Percentiles rank a stretch among this genome's conserved stretches.
Evolutionary conservation across 2,329 filamentous ascomycete genomes (phyloP).

Genomic region (Penicillium sp.): DNA sequence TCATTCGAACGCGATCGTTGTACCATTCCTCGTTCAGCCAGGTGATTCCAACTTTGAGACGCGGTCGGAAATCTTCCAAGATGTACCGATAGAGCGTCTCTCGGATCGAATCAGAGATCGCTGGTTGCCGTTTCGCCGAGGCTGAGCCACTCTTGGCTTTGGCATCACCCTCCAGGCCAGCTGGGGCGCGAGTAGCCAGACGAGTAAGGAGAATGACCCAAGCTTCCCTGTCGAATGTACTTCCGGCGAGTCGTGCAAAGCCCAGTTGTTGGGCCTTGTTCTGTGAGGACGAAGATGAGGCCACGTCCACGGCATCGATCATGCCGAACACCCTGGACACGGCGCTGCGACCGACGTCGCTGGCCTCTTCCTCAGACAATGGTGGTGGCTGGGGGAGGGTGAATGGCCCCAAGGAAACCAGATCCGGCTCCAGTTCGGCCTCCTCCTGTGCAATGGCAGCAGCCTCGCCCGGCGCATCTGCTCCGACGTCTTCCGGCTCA

Average conservation of each 20-base stretch:
- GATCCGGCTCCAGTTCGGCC: slow-evolving; percentile 59
- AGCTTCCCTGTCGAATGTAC: slow-evolving; percentile 75
- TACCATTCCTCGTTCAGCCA: slow-evolving; percentile 99
- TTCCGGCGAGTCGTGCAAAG: slow-evolving; percentile 77
- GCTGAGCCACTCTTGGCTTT: slow-evolving; percentile 23
- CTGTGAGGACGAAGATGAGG: slow-evolving; percentile 48
- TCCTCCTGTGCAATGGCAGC: slow-evolving; percentile 74
- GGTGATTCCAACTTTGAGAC: slow-evolving; percentile 82
- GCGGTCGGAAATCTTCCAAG: slow-evolving; percentile 81
- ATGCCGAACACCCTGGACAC: slow-evolving; percentile 72
- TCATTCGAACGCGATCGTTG: slow-evolving; percentile 63
- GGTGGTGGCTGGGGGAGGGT: slow-evolving; percentile 70
- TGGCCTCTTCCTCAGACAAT: slow-evolving; percentile 64
- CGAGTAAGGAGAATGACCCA: slow-evolving; percentile 87
- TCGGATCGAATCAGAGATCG: slow-evolving; percentile 61
- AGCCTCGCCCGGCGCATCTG: slow-evolving; percentile 34
- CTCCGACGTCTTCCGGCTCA: slow-evolving; percentile 45
- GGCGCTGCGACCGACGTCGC: slow-evolving; percentile 68
- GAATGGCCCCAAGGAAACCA: slow-evolving; percentile 65
- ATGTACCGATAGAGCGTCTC: slow-evolving; percentile 78
- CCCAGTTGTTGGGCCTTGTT: slow-evolving; percentile 50
- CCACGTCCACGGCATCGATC: slow-evolving; percentile 66
- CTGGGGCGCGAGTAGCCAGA: slow-evolving; percentile 71
- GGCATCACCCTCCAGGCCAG: slow-evolving; percentile 56
- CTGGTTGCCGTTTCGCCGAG: slow-evolving; percentile 22